These are phyloP conservation scores for Colletotrichum higginsianum DNA, from an alignment of 2,329 filamentous ascomycete genomes.

Conservation along the genomic window DNA sequence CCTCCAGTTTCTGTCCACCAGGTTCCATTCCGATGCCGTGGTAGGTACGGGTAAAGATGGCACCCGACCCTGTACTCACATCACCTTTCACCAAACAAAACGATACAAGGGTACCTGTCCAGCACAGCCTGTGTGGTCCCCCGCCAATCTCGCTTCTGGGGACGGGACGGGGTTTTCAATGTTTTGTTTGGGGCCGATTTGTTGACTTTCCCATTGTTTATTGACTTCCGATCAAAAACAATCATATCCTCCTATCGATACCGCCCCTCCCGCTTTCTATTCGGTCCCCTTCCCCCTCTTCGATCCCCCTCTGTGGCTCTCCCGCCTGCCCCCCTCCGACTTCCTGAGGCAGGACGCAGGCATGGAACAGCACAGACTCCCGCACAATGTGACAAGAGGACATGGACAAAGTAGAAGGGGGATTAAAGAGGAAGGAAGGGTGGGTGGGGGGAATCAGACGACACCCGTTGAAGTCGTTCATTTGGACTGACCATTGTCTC, in stretches of 20 bases:
- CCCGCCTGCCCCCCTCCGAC: background rate
- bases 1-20: background rate
- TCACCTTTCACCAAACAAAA: background rate
- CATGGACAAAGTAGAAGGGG: background rate
- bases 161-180: background rate
- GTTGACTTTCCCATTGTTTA: slow-evolving; percentile 24
- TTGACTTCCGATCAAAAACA: slow-evolving; percentile 18
- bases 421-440: too few species aligned
- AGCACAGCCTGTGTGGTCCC: background rate
- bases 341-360: slow-evolving; percentile 5
- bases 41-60: slow-evolving; percentile 11
- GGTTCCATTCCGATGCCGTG: background rate
- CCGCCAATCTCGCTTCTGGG: slow-evolving; percentile 15
- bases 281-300: slow-evolving; percentile 4
- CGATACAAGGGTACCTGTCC: background rate
- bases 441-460: too few species aligned
- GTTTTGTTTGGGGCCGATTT: slow-evolving; percentile 21
- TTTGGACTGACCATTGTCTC: background rate
- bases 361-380: slow-evolving; percentile 37
- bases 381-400: slow-evolving; percentile 1
- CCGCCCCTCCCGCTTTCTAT: background rate
- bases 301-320: slow-evolving; percentile 11
- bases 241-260: slow-evolving; percentile 35
- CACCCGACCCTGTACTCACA: background rate
- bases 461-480: background rate